Base-by-base conservation (phyloP, 2,329 filamentous ascomycete genomes). In the Aureobasidium zeae region DNA sequence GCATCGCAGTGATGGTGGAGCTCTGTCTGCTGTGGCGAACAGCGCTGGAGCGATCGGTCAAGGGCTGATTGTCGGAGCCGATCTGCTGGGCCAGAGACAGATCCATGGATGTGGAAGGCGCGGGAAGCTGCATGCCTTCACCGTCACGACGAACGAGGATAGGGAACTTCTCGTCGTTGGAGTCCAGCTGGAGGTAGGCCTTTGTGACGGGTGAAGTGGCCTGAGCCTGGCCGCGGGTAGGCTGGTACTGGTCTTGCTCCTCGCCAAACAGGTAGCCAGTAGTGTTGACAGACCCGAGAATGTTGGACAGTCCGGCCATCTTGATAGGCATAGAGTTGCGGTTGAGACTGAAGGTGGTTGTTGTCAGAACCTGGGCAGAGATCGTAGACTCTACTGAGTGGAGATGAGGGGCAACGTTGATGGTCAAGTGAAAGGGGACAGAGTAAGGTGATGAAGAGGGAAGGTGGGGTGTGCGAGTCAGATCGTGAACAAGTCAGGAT, bases 321-420 rank as follows among this genome's bases (percentile, higher is more conserved):
- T 59, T 72, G 39, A 89, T 83, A 22, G 89, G 89, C 83, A 95
- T 88, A 4, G 89, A 95, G 64, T 94, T 94, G 51, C 89, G 83
- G 61, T 94, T 93, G 48, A 81, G 72, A 53, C 86, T 93, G 54
- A 16, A 37, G 42, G 54, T 37, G 29, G 12, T 5, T 28, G 25
- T 8, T 34, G 22, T 38, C 24, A 48, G 38, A 13, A 36, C 25
- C 20, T 5, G 17, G 22, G 16, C 1, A 25, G 16, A 43, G 39
- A 34, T 43, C 19, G 31, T 28, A 19, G 33, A 20, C 25, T 29
- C n/a, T 25, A 11, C 7, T 25, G 22, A 11, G 11, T 25, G 12
- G 16, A 19, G 12, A 21, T 19, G 16, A 17, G 7, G 33, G n/a
- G n/a, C n/a, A n/a, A 36, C 16, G 28, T 21, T 34, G 44, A 33